A percentile compares a stretch with the other conserved stretches of the same genome.
Conservation (phyloP, 2,329 filamentous ascomycete genomes). For the Ascochyta lentis region DNA sequence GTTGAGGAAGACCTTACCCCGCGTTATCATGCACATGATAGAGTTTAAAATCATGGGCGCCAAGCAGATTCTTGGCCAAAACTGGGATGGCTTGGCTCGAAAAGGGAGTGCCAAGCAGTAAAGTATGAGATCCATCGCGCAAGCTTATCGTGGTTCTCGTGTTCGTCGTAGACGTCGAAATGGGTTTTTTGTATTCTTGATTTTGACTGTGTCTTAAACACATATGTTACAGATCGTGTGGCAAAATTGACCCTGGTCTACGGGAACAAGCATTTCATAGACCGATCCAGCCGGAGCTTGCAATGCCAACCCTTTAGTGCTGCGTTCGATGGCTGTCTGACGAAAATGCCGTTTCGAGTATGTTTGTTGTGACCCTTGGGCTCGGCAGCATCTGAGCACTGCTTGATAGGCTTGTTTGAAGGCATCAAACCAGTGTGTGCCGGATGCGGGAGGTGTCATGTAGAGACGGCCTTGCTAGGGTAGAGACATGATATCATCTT, state of each 20-base stretch:
- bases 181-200: background rate
- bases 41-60: conserved; percentile 1
- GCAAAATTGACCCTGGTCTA: background rate
- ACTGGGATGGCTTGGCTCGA: conserved; percentile 10
- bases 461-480: background rate
- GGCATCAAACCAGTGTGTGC: background rate
- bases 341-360: conserved; percentile 37
- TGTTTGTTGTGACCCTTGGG: conserved; percentile 2
- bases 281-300: conserved; percentile 37
- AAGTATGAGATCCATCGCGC: conserved; percentile 5
- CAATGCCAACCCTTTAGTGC: conserved; percentile 49
- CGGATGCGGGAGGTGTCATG: background rate
- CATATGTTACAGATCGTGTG: background rate
- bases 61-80: conserved; percentile 5
- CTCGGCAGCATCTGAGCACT: background rate
- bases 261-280: conserved; percentile 22
- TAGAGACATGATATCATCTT: background rate
- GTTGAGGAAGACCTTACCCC: conserved; percentile 15
- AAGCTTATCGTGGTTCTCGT: background rate
- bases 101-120: conserved; percentile 9
- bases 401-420: background rate
- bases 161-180: background rate
- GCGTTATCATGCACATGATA: conserved; percentile 6
- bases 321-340: conserved; percentile 31
- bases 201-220: background rate